Conservation (phyloP, 257 asterid species). For the Solanum tarapatanum region DNA sequence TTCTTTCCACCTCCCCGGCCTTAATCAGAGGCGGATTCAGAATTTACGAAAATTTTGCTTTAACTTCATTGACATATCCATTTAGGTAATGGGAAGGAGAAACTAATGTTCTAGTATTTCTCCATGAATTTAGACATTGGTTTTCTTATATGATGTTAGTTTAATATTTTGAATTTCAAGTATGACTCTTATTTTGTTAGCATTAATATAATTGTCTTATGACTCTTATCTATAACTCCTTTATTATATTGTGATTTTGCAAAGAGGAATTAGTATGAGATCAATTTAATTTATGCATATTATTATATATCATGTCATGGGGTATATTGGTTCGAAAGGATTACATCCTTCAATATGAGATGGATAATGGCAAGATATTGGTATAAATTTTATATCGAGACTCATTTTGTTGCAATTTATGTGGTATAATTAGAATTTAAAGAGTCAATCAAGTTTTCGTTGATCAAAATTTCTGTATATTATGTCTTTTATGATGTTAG, state of each 20-base stretch:
- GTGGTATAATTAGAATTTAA: not conserved
- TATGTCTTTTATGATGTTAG: not conserved
- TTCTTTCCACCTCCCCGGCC: conserved; percentile 76
- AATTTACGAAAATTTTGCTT: not conserved
- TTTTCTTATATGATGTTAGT: not conserved
- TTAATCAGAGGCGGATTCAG: not conserved
- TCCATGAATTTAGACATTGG: not conserved
- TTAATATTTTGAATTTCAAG: conserved; percentile 20
- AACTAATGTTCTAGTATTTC: not conserved
- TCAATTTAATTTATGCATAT: not conserved
- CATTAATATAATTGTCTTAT: not conserved
- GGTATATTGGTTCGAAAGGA: not conserved
- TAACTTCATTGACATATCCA: not conserved
- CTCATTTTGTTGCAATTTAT: not conserved
- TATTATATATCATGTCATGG: not conserved
- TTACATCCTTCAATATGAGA: not conserved
- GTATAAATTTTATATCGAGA: not conserved
- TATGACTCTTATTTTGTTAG: conserved; percentile 9
- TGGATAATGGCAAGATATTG: not conserved
- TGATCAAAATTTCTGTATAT: not conserved
- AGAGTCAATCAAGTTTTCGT: not conserved
- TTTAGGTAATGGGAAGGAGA: not conserved
- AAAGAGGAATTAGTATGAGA: not conserved
- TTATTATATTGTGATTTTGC: not conserved
- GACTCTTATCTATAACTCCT: not conserved